phyloP scores from a whole-genome alignment of 345 rosid genomes.

The Clarkia xantiana region DNA sequence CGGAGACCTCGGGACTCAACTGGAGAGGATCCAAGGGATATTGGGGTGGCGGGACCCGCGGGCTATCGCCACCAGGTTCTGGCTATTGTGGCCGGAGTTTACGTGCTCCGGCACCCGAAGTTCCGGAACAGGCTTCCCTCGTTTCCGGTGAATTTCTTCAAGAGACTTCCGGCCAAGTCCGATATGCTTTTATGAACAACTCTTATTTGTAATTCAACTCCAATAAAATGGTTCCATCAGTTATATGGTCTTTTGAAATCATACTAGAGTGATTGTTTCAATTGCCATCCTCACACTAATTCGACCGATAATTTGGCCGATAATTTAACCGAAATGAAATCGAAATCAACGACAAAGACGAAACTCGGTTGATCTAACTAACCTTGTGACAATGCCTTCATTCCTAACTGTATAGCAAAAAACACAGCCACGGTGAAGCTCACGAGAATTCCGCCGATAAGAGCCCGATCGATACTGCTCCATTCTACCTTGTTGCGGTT shows the following conservation, averaged over 20 bases:
- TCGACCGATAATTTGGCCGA: too few species aligned
- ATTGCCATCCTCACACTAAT: too few species aligned
- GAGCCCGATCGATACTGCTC: conserved; percentile 41
- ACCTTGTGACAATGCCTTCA: not conserved
- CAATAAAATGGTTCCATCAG: too few species aligned
- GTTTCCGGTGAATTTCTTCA: conserved; percentile 88
- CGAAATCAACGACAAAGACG: too few species aligned
- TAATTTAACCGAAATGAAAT: too few species aligned
- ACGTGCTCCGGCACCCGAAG: conserved; percentile 84
- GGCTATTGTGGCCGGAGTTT: conserved; percentile 53
- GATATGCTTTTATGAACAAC: conserved; percentile 75
- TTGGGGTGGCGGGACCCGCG: conserved; percentile 98
- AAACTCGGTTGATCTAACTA: not conserved
- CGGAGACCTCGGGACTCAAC: conserved; percentile 84
- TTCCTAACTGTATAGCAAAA: conserved; percentile 32
- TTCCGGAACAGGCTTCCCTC: conserved; percentile 81
- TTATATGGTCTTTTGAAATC: too few species aligned
- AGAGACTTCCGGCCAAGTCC: conserved; percentile 79
- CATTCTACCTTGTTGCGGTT: conserved; percentile 17
- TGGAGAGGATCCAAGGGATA: conserved; percentile 71
- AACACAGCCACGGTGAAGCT: conserved; percentile 40
- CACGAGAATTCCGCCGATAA: conserved; percentile 51
- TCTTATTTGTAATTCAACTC: too few species aligned
- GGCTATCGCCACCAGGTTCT: conserved; percentile 69
- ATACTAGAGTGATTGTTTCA: not conserved